A percentile compares a stretch with the other conserved stretches of the same genome.
Evolutionary conservation across 1,284 basidiomycete species (phyloP).

Genomic region (Leucoagaricus sp.): DNA sequence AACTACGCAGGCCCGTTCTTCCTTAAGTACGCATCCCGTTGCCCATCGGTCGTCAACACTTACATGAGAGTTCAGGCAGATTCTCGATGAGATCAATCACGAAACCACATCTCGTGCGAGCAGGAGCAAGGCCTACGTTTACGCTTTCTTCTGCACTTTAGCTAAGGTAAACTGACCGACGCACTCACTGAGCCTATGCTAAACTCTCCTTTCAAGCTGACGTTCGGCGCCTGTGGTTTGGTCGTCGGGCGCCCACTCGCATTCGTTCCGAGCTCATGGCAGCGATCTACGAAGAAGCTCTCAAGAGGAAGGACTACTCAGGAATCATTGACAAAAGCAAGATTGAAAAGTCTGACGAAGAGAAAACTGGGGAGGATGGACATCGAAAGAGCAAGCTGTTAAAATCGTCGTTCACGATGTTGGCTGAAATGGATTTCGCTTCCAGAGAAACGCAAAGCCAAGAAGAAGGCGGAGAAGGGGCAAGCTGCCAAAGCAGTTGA

Average conservation of each 20-base stretch:
- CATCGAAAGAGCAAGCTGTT: conserved; percentile 30
- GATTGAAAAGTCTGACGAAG: conserved; percentile 26
- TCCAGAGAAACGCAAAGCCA: conserved; percentile 35
- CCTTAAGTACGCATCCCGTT: conserved; percentile 46
- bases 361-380: conserved; percentile 1
- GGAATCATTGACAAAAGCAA: conserved; percentile 61
- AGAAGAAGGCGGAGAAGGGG: conserved; percentile 38
- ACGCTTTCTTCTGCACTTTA: conserved; percentile 61
- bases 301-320: conserved; percentile 83
- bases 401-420: neutral
- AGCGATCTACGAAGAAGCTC: conserved; percentile 87
- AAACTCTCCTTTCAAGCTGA: too few species aligned
- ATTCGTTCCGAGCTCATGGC: conserved; percentile 77
- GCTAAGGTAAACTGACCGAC: conserved; percentile 48
- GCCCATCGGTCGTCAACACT: neutral
- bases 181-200: too few species aligned
- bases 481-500: conserved; percentile 50
- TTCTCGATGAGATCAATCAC: conserved; percentile 47
- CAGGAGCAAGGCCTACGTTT: conserved; percentile 68
- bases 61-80: conserved; percentile 32
- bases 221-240: conserved; percentile 78
- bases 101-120: conserved; percentile 42
- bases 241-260: conserved; percentile 69
- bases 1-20: conserved; percentile 73
- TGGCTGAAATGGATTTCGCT: neutral